Percentiles rank a stretch among this genome's conserved stretches.
These are phyloP conservation scores for Tolypocladium album DNA, from an alignment of 2,329 filamentous ascomycete genomes.

Conservation along the genomic window DNA sequence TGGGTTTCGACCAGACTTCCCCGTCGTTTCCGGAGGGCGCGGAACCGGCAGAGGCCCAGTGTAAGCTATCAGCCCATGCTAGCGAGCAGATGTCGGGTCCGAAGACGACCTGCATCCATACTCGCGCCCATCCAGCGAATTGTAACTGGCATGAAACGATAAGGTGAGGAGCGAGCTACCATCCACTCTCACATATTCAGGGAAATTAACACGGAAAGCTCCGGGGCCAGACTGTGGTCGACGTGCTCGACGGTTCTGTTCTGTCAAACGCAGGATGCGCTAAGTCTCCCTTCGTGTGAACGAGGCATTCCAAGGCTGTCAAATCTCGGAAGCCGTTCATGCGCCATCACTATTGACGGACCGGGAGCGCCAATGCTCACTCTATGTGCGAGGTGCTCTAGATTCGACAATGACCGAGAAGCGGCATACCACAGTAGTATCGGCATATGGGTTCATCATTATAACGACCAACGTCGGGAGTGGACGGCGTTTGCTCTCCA, in stretches of 20 bases:
- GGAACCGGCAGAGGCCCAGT: not conserved
- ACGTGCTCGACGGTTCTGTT: not conserved
- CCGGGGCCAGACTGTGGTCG: not conserved
- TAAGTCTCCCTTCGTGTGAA: not conserved
- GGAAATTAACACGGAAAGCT: not conserved
- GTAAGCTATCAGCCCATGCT: not conserved
- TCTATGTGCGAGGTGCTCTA: not conserved
- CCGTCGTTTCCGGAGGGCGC: not conserved
- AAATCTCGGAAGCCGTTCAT: not conserved
- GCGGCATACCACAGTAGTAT: not conserved
- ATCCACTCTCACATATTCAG: not conserved
- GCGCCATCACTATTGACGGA: not conserved
- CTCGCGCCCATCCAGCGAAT: not conserved
- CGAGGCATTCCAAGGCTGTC: not conserved
- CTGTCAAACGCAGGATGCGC: not conserved
- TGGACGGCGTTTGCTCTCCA: not conserved
- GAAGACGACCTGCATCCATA: not conserved
- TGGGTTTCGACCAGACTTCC: not conserved
- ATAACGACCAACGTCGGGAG: not conserved
- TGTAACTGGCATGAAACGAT: not conserved
- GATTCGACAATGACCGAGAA: not conserved
- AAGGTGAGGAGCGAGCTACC: not conserved
- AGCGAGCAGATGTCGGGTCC: not conserved
- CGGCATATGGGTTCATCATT: not conserved
- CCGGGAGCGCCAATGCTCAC: not conserved